Evolutionary conservation across 163 green algal genomes (phyloP), one percentile per base, ranked within the genome.

Genomic region (Chloromonas sp.): DNA sequence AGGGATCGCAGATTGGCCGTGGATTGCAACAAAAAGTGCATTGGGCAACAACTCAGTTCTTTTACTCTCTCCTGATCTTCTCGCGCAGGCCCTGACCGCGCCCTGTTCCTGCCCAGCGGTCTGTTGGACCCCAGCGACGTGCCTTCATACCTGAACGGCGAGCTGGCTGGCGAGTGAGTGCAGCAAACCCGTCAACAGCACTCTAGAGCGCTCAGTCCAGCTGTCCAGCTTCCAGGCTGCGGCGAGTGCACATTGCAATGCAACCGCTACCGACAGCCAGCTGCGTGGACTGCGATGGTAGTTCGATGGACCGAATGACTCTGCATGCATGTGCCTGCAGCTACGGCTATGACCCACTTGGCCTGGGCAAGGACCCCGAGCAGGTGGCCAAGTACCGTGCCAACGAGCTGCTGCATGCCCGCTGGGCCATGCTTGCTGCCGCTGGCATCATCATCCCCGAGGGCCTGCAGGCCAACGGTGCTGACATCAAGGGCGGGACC

Each of bases 391-490:
- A 98, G 93, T 98, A 98, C 94, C 92, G 93, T 59, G 92, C 86
- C 77, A 95, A 97, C 87, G 96, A 98, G 93, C 90, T 98, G 81
- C 88, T 98, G 87, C 96, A 98, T 86, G 96, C 93, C n/a, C 94
- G 96, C 82, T 98, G 96, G 96, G 96, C 96, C 83, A 98, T 98
- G 96, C 94, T 98, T 81, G 96, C 93, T 81, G 95, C 96, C 70
- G 95, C 95, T 61, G 96, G 96, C 83, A 97, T 97, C 92, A 94
- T 98, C 93, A 98, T 98, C 89, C 96, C 96, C n/a, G 96, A 98
- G 92, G 96, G 95, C 86, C 94, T 98, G 77, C 88, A 95, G 89
- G 94, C 96, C 88, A 98, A 98, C 90, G 96, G 96, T 82, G 96
- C 96, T 60, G 87, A 93, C 90, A 94, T 98, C 87, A 92, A 94